Evolutionary conservation across 2,329 filamentous ascomycete species (phyloP).

Genomic region (Botryotinia calthae): DNA sequence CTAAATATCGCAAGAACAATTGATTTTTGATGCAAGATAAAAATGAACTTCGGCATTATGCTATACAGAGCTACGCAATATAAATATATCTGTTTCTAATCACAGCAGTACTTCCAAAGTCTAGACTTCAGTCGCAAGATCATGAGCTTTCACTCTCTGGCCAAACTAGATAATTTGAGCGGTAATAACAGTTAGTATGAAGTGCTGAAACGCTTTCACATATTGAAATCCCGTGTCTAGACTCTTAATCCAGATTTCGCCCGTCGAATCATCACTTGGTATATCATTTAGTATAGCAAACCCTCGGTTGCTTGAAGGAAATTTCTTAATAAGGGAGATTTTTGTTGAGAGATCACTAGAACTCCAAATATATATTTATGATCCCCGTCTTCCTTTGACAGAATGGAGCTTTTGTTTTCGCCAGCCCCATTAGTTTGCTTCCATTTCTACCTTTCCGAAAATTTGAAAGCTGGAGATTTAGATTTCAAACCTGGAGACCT

Average conservation of each 20-base stretch:
- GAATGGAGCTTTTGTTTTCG: neutral
- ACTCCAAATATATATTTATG: neutral
- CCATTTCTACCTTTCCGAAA: neutral
- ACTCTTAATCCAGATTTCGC: neutral
- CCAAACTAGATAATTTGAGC: neutral
- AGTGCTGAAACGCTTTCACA: accelerated
- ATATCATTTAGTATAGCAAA: neutral
- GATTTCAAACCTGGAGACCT: no score
- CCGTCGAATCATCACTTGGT: neutral
- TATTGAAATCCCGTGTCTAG: neutral
- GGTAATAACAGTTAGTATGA: neutral
- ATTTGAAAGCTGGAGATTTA: no score
- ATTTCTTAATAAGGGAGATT: neutral
- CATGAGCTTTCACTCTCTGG: neutral
- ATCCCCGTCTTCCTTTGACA: neutral
- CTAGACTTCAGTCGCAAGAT: neutral
- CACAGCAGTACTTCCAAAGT: neutral
- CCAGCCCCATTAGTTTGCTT: neutral
- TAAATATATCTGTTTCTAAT: neutral
- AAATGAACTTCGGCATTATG: neutral
- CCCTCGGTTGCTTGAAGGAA: accelerated
- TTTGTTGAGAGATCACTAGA: neutral
- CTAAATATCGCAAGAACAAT: neutral
- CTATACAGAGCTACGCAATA: neutral
- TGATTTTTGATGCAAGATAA: accelerated